These are phyloP conservation scores for Vitis rotundifolia DNA, from an alignment of 164 flowering plant species.

Conservation along the genomic window DNA sequence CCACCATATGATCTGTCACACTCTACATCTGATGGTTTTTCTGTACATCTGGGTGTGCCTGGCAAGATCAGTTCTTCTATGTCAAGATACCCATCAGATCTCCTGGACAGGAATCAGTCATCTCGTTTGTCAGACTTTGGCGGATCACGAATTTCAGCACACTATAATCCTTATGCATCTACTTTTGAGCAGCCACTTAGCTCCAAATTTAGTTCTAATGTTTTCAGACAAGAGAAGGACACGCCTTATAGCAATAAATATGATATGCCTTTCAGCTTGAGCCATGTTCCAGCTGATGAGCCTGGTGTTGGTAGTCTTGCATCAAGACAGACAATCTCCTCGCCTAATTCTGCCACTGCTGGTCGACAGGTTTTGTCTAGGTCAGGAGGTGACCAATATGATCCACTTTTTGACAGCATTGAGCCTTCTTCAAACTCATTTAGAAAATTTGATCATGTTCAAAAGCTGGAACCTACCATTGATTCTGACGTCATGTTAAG, in stretches of 20 bases:
- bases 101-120: conserved; percentile 29
- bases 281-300: conserved; percentile 29
- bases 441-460: conserved; percentile 34
- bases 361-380: conserved; percentile 26
- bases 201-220: conserved; percentile 43
- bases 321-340: conserved; percentile 30
- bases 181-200: conserved; percentile 62
- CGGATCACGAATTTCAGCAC: conserved; percentile 46
- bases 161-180: conserved; percentile 72
- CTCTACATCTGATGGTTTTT: conserved; percentile 18
- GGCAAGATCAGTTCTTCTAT: conserved; percentile 25
- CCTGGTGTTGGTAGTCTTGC: conserved; percentile 25
- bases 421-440: conserved; percentile 55
- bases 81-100: conserved; percentile 30
- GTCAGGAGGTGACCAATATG: conserved; percentile 69
- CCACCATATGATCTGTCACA: conserved; percentile 25
- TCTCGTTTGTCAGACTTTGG: conserved; percentile 32
- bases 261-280: conserved; percentile 26
- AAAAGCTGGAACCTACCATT: conserved; percentile 28
- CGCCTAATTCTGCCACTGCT: conserved; percentile 34
- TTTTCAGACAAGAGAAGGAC: conserved; percentile 37
- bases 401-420: conserved; percentile 85
- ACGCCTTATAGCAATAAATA: conserved; percentile 18
- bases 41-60: conserved; percentile 26
- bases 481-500: conserved; percentile 35